Conservation (phyloP, 2,329 filamentous ascomycete species). For the Penicillium sp. region DNA sequence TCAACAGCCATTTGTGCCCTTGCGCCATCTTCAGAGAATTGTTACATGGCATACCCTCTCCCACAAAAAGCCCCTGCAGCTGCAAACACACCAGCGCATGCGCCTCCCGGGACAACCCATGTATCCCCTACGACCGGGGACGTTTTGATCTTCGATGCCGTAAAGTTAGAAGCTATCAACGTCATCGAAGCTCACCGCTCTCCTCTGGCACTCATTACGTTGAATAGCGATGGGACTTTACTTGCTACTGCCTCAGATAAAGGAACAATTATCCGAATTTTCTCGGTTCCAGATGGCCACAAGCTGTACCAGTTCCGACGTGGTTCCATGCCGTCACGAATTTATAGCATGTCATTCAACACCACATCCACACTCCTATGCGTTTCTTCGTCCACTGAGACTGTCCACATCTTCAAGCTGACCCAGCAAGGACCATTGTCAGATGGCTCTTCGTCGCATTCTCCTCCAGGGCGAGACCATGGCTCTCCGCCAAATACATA, state of each 20-base stretch:
- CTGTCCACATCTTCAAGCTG: slow-evolving; percentile 92
- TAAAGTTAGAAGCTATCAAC: slow-evolving; percentile 87
- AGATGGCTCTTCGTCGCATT: slow-evolving; percentile 29
- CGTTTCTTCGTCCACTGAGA: slow-evolving; percentile 94
- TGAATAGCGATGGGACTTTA: slow-evolving; percentile 89
- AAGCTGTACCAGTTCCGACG: slow-evolving; percentile 96
- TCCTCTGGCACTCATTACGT: slow-evolving; percentile 81
- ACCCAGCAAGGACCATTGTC: slow-evolving; percentile 39
- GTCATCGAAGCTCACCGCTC: slow-evolving; percentile 94
- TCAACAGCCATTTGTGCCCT: slow-evolving; percentile 76
- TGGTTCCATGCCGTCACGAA: slow-evolving; percentile 90
- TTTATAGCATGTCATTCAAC: slow-evolving; percentile 99
- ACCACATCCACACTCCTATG: slow-evolving; percentile 87
- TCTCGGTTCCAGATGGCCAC: slow-evolving; percentile 83
- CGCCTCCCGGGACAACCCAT: slow-evolving; percentile 71
- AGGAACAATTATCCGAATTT: slow-evolving; percentile 94
- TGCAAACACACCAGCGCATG: slow-evolving; percentile 68
- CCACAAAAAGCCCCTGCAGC: slow-evolving; percentile 62
- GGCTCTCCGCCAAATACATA: slow-evolving; percentile 27
- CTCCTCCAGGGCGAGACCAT: slow-evolving; percentile 26
- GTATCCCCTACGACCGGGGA: slow-evolving; percentile 84
- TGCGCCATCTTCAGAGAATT: slow-evolving; percentile 91
- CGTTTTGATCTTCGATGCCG: slow-evolving; percentile 86
- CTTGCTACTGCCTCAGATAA: slow-evolving; percentile 96
- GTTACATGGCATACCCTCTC: slow-evolving; percentile 90